These are phyloP conservation scores for Boletus coccyginus DNA, from an alignment of 768 basidiomycete genomes.

Conservation along the genomic window DNA sequence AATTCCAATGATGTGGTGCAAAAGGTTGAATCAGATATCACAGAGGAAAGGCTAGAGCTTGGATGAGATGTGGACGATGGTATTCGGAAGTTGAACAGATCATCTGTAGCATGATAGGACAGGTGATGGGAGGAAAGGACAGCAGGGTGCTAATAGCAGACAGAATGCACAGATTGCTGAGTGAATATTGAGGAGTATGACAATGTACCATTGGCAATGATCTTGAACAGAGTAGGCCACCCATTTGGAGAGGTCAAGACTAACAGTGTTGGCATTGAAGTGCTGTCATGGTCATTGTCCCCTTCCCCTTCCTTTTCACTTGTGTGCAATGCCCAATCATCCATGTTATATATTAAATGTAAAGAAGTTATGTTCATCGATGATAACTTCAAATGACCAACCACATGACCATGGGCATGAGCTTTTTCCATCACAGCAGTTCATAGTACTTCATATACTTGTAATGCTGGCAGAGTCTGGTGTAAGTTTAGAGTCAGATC, in stretches of 20 bases:
- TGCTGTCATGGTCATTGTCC: constrained; percentile 13
- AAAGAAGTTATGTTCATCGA: constrained; percentile 13
- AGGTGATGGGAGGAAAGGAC: constrained; percentile 18
- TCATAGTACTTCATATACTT: constrained; percentile 16
- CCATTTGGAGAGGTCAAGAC: constrained; percentile 15
- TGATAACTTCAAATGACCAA: constrained; percentile 22
- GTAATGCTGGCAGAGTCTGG: constrained; percentile 38
- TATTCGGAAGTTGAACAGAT: constrained; percentile 29
- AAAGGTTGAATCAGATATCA: constrained; percentile 31
- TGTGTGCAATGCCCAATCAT: not conserved
- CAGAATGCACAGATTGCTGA: constrained; percentile 11
- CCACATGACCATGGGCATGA: constrained; percentile 10
- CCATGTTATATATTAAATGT: not conserved
- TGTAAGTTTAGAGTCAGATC: constrained; percentile 74
- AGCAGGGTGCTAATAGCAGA: no score
- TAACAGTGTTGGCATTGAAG: no score
- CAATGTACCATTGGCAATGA: constrained; percentile 14
- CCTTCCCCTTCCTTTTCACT: not conserved
- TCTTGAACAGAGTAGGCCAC: constrained; percentile 25
- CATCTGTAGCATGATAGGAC: constrained; percentile 16
- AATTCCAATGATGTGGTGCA: constrained; percentile 30
- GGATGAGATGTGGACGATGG: constrained; percentile 26
- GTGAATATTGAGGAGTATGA: constrained; percentile 19
- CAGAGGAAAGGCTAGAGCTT: constrained; percentile 27
- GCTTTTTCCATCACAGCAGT: constrained; percentile 24